Conservation (phyloP, 768 basidiomycete genomes). For the Mycena galopus region DNA sequence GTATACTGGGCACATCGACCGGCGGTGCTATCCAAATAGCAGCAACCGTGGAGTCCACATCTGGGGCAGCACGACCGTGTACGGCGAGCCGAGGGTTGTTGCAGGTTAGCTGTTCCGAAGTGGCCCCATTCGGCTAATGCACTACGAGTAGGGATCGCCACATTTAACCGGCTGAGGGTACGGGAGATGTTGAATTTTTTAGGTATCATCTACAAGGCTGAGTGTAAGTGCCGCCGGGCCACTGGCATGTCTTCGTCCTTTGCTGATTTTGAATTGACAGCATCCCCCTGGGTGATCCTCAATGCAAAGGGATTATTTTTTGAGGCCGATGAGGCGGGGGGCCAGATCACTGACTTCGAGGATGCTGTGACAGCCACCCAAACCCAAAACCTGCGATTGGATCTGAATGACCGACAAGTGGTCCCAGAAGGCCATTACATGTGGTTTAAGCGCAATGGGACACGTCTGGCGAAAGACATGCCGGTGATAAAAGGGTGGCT, state of each 20-base stretch:
- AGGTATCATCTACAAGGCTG: not conserved
- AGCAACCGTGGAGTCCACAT: not conserved
- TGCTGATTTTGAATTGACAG: not conserved
- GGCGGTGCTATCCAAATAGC: not conserved
- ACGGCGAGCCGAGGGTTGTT: not conserved
- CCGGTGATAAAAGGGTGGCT: not conserved
- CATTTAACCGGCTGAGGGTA: constrained; percentile 9
- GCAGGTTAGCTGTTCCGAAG: not conserved
- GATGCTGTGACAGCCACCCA: not conserved
- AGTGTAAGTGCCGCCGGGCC: not conserved
- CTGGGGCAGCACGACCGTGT: not conserved
- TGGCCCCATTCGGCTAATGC: not conserved
- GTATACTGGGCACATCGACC: not conserved
- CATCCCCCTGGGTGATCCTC: not conserved
- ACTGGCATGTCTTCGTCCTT: not conserved
- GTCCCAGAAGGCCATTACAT: not conserved
- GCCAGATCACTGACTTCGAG: constrained; percentile 6
- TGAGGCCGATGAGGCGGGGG: not conserved
- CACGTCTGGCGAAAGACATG: not conserved
- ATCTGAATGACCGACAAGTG: not conserved
- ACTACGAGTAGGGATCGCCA: constrained; percentile 3
- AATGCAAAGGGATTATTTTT: constrained; percentile 6
- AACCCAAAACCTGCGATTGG: constrained; percentile 4
- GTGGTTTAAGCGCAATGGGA: not conserved
- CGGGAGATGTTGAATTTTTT: constrained; percentile 7